Conservation (phyloP, 345 rosid species). For the Pistacia atlantica region DNA sequence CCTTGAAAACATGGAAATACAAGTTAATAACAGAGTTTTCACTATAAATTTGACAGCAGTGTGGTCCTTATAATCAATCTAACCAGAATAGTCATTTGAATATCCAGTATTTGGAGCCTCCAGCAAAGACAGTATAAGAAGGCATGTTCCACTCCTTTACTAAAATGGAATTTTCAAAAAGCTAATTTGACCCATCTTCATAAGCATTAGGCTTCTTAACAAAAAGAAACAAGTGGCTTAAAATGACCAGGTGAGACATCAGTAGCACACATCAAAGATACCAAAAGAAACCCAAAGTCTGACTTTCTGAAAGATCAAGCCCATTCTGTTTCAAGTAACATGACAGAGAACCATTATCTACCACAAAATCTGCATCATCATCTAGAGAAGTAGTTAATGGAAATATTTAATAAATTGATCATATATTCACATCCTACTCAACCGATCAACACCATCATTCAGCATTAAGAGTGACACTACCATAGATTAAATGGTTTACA, state of each 20-base stretch:
- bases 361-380: neutral
- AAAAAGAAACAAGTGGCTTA: neutral
- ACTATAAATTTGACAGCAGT: neutral
- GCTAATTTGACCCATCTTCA: neutral
- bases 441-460: neutral
- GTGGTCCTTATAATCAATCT: neutral
- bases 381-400: conserved; percentile 1
- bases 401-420: conserved; percentile 1
- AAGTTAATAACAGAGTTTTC: neutral
- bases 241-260: neutral
- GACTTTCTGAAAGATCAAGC: neutral
- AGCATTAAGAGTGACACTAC: neutral
- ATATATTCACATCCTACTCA: neutral
- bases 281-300: neutral
- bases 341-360: neutral
- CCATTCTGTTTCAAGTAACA: neutral
- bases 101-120: conserved; percentile 3
- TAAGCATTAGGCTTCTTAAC: neutral
- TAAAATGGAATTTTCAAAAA: neutral
- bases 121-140: neutral
- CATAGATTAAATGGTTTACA: neutral
- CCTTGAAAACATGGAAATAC: conserved; percentile 4
- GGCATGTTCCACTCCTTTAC: neutral
- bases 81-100: neutral
- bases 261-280: neutral